A percentile compares a stretch with the other conserved stretches of the same genome.
Evolutionary conservation across 768 basidiomycete genomes (phyloP).

Genomic region (Holtermanniella nyarrowii): DNA sequence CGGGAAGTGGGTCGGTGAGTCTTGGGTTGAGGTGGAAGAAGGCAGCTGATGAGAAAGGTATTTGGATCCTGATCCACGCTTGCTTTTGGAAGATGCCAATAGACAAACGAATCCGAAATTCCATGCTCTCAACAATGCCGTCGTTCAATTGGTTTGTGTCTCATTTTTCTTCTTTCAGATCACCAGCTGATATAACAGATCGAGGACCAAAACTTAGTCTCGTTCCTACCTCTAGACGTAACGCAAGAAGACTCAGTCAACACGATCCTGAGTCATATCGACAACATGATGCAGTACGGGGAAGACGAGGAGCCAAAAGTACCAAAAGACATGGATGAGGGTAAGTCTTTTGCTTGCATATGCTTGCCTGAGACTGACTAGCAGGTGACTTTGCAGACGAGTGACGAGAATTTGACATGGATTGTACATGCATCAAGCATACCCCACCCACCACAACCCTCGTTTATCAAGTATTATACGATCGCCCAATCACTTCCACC

Average conservation of each 20-base stretch:
- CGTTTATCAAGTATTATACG: background rate
- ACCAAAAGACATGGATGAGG: slow-evolving; percentile 84
- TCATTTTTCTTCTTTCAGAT: background rate
- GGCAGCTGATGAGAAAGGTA: slow-evolving; percentile 48
- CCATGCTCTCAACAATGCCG: slow-evolving; percentile 85
- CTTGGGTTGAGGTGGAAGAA: background rate
- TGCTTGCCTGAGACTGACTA: too few relatives aligned
- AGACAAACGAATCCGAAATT: slow-evolving; percentile 62
- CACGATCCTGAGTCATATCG: slow-evolving; percentile 84
- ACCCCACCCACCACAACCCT: background rate
- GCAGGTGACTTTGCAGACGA: slow-evolving; percentile 26
- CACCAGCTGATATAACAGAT: slow-evolving; percentile 50
- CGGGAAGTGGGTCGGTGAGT: slow-evolving; percentile 74
- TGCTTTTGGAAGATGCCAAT: slow-evolving; percentile 52
- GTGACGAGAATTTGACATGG: slow-evolving; percentile 2
- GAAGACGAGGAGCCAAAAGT: slow-evolving; percentile 97
- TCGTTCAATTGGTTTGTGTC: slow-evolving; percentile 68
- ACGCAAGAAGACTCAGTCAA: slow-evolving; percentile 81
- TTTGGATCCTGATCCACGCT: slow-evolving; percentile 85
- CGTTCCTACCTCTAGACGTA: slow-evolving; percentile 89
- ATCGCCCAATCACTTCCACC: background rate
- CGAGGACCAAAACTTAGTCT: slow-evolving; percentile 95
- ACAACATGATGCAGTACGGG: slow-evolving; percentile 97
- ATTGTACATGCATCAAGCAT: background rate
- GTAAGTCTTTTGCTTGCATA: slow-evolving; percentile 21